phyloP scores from a whole-genome alignment of 73 alveolate genomes.

The Urostyla sp. region DNA sequence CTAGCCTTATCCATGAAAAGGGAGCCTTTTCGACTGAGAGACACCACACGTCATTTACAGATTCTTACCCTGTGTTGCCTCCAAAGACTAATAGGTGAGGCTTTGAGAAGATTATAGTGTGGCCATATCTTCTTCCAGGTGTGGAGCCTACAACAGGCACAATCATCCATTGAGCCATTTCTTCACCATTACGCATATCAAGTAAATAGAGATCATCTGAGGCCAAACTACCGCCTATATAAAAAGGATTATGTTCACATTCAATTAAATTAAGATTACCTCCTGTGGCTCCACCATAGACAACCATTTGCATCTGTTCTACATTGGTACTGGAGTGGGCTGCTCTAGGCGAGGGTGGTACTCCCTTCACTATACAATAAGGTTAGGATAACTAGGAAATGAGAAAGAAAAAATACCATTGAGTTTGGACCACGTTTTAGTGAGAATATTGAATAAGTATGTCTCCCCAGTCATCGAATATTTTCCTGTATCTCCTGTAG shows the following conservation, averaged over 20 bases:
- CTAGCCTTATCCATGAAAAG: constrained; percentile 92
- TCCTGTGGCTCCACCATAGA: constrained; percentile 99
- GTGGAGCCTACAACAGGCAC: constrained; percentile 96
- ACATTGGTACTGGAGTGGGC: constrained; percentile 97
- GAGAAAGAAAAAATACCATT: constrained; percentile 73
- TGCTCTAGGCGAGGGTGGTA: constrained; percentile 97
- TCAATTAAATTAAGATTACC: constrained; percentile 71
- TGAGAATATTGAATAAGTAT: constrained; percentile 81
- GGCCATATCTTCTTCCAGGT: constrained; percentile 98
- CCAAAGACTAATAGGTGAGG: constrained; percentile 95
- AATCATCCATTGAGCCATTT: constrained; percentile 92
- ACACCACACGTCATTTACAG: constrained; percentile 96
- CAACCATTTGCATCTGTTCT: constrained; percentile 90
- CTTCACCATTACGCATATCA: constrained; percentile 93
- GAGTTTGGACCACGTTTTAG: constrained; percentile 88
- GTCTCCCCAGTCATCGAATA: constrained; percentile 96
- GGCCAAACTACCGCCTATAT: constrained; percentile 95
- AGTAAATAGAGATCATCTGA: constrained; percentile 96
- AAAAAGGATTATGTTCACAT: not conserved
- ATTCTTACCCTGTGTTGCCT: constrained; percentile 95
- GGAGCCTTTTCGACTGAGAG: constrained; percentile 94
- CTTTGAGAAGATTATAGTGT: constrained; percentile 88
- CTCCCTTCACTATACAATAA: constrained; percentile 80
- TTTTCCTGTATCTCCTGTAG: constrained; percentile 96
- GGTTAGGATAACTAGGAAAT: not conserved